Evolutionary conservation across 495 filamentous ascomycete genomes (phyloP), one percentile per base, ranked within the genome.

Genomic region (Lichenothelia convexa): DNA sequence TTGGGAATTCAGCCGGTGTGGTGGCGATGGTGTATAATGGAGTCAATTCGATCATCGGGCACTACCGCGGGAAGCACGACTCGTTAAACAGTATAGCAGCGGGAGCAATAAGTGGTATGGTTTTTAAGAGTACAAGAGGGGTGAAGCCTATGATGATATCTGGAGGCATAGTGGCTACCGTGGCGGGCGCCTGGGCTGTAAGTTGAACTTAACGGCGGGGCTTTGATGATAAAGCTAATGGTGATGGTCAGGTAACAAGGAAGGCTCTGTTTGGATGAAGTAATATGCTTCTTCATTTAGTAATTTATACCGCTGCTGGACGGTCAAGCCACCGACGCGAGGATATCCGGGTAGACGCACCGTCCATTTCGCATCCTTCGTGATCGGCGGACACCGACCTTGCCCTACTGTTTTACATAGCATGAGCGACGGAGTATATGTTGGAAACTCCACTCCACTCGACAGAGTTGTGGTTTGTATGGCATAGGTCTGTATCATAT

Each of bases 81-180:
- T 62, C 81, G 3, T 68, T 80, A 34, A 95, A 95, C 58, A 86
- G 82, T 35, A 68, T 97, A 39, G 53, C 67, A 16, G 85, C 86
- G 3, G 89, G 89, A 30, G 78, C 64, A 3, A 48, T 97, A 40
- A 89, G 83, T 48, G 89, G 89, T 32, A 84, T 83, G 72, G 41
- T 95, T 22, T 97, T 94, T 61, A 95, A 93, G 71, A 87, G 84
- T 48, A 94, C 91, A 12, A 71, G 78, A 49, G 89, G 89, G 8
- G 23, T 86, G 20, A 72, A 75, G 63, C 83, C 84, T 18, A 93
- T 95, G 85, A 61, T 83, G 67, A 89, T 93, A 48, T 91, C 81
- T 20, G 79, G 83, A 23, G 76, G 77, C 42, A 72, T 97, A 34
- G 84, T 94, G 40, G 89, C 76, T 27, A 64, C 71, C 12, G 68